Evolutionary conservation across 129 eudicot genomes (phyloP).

Genomic region (Flaveria ramosissima): DNA sequence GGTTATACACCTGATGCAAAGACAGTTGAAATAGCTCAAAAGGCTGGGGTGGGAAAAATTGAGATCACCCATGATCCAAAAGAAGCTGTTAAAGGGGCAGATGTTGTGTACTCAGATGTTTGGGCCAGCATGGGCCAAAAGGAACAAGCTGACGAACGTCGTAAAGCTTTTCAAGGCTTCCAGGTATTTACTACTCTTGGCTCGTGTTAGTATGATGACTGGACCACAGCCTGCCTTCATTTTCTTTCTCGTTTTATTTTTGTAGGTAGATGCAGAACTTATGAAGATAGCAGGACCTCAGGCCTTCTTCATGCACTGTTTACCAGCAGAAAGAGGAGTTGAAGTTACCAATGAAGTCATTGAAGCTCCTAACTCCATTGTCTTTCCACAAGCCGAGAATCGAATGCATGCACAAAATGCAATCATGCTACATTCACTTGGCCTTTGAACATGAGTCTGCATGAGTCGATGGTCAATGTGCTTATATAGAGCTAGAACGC

Average conservation of each 20-base stretch:
- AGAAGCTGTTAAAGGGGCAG: slow-evolving; percentile 96
- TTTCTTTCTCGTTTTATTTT: neutral
- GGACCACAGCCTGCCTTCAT: neutral
- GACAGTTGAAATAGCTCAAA: slow-evolving; percentile 74
- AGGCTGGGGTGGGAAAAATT: slow-evolving; percentile 77
- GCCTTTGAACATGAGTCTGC: slow-evolving; percentile 30
- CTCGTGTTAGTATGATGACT: neutral
- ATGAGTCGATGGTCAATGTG: neutral
- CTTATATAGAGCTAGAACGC: slow-evolving; percentile 17
- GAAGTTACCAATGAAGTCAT: slow-evolving; percentile 81
- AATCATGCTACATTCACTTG: slow-evolving; percentile 88
- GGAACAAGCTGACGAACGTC: slow-evolving; percentile 94
- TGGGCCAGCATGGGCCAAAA: slow-evolving; percentile 99
- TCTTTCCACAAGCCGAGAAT: slow-evolving; percentile 95
- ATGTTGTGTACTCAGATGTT: slow-evolving; percentile 94
- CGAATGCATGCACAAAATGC: slow-evolving; percentile 99
- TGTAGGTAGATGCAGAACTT: slow-evolving; percentile 82
- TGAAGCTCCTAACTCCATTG: slow-evolving; percentile 85
- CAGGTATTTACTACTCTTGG: slow-evolving; percentile 47
- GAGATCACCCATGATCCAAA: slow-evolving; percentile 79
- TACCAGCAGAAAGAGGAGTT: slow-evolving; percentile 96
- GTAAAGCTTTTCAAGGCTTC: slow-evolving; percentile 76
- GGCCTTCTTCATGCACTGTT: slow-evolving; percentile 90
- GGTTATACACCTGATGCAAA: slow-evolving; percentile 90
- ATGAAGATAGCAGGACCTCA: slow-evolving; percentile 91